Conservation (phyloP, 768 basidiomycete genomes). For the Mycena albidolilacea region DNA sequence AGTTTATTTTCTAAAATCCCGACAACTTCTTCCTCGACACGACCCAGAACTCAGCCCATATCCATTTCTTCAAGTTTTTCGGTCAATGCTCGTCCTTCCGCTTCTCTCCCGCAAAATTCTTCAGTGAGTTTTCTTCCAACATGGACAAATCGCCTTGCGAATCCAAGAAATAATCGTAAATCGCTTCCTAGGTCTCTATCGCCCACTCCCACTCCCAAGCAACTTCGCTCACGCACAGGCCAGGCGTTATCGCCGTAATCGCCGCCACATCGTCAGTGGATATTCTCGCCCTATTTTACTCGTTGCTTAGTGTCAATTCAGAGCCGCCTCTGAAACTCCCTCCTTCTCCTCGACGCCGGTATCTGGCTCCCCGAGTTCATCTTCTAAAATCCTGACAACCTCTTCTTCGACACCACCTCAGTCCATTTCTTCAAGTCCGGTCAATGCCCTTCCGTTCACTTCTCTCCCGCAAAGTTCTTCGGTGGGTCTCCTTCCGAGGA, state of each 20-base stretch:
- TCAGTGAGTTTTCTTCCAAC: background rate
- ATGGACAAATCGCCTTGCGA: background rate
- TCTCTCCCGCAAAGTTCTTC: background rate
- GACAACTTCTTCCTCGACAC: background rate
- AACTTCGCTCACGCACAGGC: conserved; percentile 1
- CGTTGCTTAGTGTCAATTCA: background rate
- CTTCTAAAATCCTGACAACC: background rate
- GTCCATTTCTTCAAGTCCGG: background rate
- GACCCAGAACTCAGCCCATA: background rate
- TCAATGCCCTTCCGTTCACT: background rate
- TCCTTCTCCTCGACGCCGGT: background rate
- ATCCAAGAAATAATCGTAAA: background rate
- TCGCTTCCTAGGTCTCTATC: background rate
- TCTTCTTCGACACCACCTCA: conserved; percentile 2
- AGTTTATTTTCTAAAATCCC: background rate
- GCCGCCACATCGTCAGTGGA: conserved; percentile 1
- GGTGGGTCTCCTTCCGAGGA: background rate
- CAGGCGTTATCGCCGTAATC: conserved; percentile 3
- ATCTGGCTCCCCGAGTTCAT: background rate
- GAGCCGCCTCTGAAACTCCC: background rate
- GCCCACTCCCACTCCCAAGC: conserved; percentile 1
- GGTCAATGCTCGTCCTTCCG: conserved; percentile 1
- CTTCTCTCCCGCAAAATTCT: background rate
- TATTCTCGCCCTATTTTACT: background rate
- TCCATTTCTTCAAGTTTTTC: background rate